Base-by-base conservation (phyloP, 129 eudicot genomes). In the Chrysanthemum lavandulifolium region DNA sequence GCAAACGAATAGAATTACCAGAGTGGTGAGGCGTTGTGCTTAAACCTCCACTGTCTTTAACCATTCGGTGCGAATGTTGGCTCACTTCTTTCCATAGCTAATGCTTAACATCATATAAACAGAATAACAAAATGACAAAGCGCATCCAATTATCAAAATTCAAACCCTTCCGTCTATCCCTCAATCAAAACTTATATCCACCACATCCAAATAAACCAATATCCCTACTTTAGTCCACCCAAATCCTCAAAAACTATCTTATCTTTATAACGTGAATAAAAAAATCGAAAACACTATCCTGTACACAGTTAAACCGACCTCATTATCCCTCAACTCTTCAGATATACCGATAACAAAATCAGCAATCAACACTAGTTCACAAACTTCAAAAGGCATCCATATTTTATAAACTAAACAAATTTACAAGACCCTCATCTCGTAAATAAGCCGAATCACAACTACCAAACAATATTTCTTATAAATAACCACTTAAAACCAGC, bases 21-120 rank as follows among this genome's bases (percentile, higher is more conserved):
- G 92, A 68, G 52, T 86, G 86, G 43, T 85, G 82, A 43, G 76
- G 67, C 1, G 88, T 12, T 13, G 79, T 60, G 81, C 83, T 78
- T 71, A 72, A 73, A 72, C 69, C 81, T 82, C 91, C 96, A 65
- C 79, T 80, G 72, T 86, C 76, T 84, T 94, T 83, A 94, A 76
- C 98, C 98, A 94, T 86, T 87, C 92, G 4, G 98, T 53, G 84
- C 93, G 69, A 94, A 86, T 23, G 96, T 77, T 58, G 97, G 98
- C 78, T 94, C 98, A 87, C 86, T 94, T 87, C 76, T 94, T 63
- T 86, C 98, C 98, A 94, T 94, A 82, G 74, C 67, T 81, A 85
- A 73, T 72, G 50, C 82, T 71, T 76, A 80, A 81, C 96, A 89
- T 89, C 84, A 77, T 58, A 81, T 12, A 56, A 68, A 25, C 65